Base-by-base conservation (phyloP, 2,329 filamentous ascomycete genomes). In the Cadophora gregata region DNA sequence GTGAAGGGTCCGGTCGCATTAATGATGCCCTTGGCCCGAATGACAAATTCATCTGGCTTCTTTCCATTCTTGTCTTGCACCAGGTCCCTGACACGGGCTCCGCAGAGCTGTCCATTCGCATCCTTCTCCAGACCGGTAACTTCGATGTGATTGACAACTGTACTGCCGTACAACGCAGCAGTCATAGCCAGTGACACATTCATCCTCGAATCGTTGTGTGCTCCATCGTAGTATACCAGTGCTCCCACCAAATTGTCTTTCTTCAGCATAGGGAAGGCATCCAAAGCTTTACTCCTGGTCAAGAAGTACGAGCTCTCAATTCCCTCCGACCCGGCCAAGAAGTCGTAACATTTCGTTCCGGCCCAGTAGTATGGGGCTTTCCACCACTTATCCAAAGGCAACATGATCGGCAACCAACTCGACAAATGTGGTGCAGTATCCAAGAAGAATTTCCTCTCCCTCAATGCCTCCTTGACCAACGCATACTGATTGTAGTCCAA, bases 201-300 rank as follows among this genome's bases (percentile, higher is more conserved):
- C 93, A 97, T 96, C 59, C 93, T 88, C 24, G 93, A 96, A 79
- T 97, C 93, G 76, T 97, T 97, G 80, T 97, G 93, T 33, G 92
- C 92, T 73, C 93, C 93, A 80, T 97, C 93, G 77, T 96, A 96
- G 83, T 97, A 97, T 27, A 96, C 93, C 75, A 96, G 81, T 66
- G 93, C 92, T 68, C 93, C 93, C 53, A 93, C 86, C 16, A 96
- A 82, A 71, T 90, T 88, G 50, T 91, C 89, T 76, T 88, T 90
- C 81, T 93, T 94, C 71, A 96, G 80, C 93, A 96, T 96, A 8
- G 93, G 93, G 76, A 96, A 96, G 2, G 91, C 91, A 77, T 95
- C 92, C 69, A 96, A 83, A 9, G 93, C 92, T 80, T 95, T 95
- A 78, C 90, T 94, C 79, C 90, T 90, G 27, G 92, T 94, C 75